A percentile compares a stretch with the other conserved stretches of the same genome.
These are phyloP conservation scores for Naegleria gruberi DNA, from an alignment of 208 protist species.

Conservation along the genomic window DNA sequence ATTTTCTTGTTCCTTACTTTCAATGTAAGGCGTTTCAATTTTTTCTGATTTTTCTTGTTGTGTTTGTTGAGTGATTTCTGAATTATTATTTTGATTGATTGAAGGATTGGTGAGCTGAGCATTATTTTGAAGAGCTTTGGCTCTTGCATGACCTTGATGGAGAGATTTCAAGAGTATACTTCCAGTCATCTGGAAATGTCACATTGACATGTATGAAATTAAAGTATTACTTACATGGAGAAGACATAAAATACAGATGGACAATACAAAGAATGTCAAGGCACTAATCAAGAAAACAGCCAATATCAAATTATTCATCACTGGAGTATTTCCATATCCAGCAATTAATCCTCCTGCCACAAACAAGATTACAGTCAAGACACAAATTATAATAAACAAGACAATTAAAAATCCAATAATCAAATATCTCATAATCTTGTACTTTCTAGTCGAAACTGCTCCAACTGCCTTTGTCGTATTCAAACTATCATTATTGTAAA, in stretches of 20 bases:
- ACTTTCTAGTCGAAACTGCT: neutral
- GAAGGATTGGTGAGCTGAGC: too few relatives aligned
- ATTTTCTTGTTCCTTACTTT: too few relatives aligned
- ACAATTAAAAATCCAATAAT: neutral
- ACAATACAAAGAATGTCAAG: neutral
- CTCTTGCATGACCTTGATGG: neutral
- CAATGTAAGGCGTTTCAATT: neutral
- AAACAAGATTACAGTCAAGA: neutral
- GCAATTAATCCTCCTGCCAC: neutral
- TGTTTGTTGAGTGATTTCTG: too few relatives aligned
- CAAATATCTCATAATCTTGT: neutral
- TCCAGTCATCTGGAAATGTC: neutral
- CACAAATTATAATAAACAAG: neutral
- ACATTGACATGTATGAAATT: neutral
- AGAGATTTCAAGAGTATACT: neutral
- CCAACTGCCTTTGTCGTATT: neutral
- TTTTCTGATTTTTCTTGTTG: neutral
- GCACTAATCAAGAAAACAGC: neutral
- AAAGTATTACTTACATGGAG: neutral
- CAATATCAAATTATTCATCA: neutral
- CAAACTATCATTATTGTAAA: neutral
- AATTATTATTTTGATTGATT: too few relatives aligned
- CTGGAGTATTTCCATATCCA: neutral
- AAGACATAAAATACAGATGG: neutral
- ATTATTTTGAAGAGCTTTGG: too few relatives aligned